Percentiles rank a stretch among this genome's conserved stretches.
Conservation (phyloP, 257 asterid genomes). For the Solanum medicagineum region DNA sequence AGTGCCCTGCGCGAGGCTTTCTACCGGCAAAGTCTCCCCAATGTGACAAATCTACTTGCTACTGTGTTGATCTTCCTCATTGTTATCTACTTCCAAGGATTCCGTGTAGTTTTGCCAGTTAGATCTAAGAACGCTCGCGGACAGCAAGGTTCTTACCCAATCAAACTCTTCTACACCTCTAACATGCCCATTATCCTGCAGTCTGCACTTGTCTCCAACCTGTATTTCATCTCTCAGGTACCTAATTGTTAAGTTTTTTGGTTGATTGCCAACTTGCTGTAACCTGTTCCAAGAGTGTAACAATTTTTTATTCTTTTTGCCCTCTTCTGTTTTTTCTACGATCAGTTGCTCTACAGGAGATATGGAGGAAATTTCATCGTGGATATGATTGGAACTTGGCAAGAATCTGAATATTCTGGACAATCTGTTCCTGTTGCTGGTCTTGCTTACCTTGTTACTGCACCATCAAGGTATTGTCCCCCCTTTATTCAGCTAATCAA, state of each 20-base stretch:
- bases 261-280: not conserved
- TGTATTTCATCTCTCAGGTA: conserved; percentile 69
- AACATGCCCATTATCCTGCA: conserved; percentile 74
- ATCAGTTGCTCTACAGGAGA: conserved; percentile 46
- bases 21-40: conserved; percentile 67
- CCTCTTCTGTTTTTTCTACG: not conserved
- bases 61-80: conserved; percentile 52
- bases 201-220: conserved; percentile 69
- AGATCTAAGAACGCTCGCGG: conserved; percentile 58
- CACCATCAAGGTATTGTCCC: conserved; percentile 44
- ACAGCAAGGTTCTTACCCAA: conserved; percentile 63
- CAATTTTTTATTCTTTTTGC: not conserved
- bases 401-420: conserved; percentile 57
- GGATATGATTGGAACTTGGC: conserved; percentile 49
- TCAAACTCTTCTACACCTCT: conserved; percentile 60
- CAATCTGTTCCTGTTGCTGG: conserved; percentile 65
- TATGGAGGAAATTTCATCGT: conserved; percentile 51
- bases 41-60: conserved; percentile 62
- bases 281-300: not conserved
- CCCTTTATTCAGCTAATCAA: not conserved
- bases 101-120: conserved; percentile 65
- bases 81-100: conserved; percentile 63
- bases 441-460: conserved; percentile 59
- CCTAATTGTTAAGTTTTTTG: not conserved
- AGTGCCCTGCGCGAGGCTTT: conserved; percentile 67